Percentiles rank a stretch among this genome's conserved stretches.
phyloP scores from a whole-genome alignment of 176 grass and related monocot genomes.

The Puya raimondii region DNA sequence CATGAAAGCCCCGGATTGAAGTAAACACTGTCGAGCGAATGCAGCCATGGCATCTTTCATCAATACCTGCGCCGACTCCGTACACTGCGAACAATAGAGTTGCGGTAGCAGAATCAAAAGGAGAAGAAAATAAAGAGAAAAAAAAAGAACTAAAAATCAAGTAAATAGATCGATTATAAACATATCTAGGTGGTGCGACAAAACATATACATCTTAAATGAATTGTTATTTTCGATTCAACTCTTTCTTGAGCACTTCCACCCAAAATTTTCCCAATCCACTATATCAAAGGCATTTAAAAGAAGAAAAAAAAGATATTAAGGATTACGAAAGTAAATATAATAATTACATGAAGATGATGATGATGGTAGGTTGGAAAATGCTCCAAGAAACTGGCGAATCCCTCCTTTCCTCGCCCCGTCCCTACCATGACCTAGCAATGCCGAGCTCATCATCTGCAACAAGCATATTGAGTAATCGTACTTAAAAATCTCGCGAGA shows the following conservation, averaged over 20 bases:
- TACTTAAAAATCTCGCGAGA: background rate
- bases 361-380: conserved; percentile 17
- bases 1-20: conserved; percentile 51
- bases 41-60: conserved; percentile 24
- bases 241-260: background rate
- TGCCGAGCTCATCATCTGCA: conserved; percentile 7
- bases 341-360: background rate
- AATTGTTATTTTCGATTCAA: background rate
- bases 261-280: no score
- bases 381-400: conserved; percentile 14
- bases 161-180: background rate
- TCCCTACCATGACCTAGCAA: background rate
- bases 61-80: conserved; percentile 27
- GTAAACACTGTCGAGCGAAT: conserved; percentile 26
- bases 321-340: background rate
- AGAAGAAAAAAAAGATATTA: background rate
- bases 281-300: background rate
- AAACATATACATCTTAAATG: background rate
- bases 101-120: background rate
- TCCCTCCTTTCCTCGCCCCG: conserved; percentile 3
- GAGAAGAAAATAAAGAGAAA: conserved; percentile 23
- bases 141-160: conserved; percentile 9
- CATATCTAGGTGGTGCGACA: background rate
- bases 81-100: conserved; percentile 29
- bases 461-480: background rate